Conservation (phyloP, 202 grass and related monocot genomes). For the Panicum virgatum region DNA sequence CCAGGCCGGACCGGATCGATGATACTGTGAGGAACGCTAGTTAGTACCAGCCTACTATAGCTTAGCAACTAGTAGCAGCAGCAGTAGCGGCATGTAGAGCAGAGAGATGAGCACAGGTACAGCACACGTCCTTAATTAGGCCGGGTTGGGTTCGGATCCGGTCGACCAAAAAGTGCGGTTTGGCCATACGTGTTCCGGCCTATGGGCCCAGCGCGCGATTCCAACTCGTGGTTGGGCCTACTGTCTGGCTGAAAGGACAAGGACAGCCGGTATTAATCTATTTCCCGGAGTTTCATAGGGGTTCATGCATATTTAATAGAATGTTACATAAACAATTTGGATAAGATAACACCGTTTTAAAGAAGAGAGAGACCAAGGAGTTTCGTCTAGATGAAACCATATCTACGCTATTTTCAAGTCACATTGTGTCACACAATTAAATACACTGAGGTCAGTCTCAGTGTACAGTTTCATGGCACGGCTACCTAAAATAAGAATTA, state of each 20-base stretch:
- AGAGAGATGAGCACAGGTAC: not conserved
- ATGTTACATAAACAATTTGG: too few species aligned
- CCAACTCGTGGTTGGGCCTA: not conserved
- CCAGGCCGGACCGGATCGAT: not conserved
- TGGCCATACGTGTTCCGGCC: conserved; percentile 10
- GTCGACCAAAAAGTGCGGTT: conserved; percentile 25
- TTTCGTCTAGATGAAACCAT: too few species aligned
- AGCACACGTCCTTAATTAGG: not conserved
- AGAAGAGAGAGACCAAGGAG: too few species aligned
- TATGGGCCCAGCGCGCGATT: not conserved
- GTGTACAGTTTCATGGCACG: too few species aligned
- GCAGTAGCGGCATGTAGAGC: not conserved
- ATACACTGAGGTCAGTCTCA: too few species aligned
- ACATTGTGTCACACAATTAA: too few species aligned
- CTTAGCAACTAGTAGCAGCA: not conserved
- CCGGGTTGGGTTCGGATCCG: not conserved
- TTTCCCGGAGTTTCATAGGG: too few species aligned
- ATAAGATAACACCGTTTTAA: too few species aligned
- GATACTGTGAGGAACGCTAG: not conserved
- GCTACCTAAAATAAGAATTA: too few species aligned
- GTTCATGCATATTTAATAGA: too few species aligned
- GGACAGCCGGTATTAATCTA: conserved; percentile 28
- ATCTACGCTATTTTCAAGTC: too few species aligned
- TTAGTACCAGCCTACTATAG: not conserved
- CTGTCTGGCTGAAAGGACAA: conserved; percentile 29